Conservation (phyloP, 2,329 filamentous ascomycete species). For the Aspergillus fijiensis region DNA sequence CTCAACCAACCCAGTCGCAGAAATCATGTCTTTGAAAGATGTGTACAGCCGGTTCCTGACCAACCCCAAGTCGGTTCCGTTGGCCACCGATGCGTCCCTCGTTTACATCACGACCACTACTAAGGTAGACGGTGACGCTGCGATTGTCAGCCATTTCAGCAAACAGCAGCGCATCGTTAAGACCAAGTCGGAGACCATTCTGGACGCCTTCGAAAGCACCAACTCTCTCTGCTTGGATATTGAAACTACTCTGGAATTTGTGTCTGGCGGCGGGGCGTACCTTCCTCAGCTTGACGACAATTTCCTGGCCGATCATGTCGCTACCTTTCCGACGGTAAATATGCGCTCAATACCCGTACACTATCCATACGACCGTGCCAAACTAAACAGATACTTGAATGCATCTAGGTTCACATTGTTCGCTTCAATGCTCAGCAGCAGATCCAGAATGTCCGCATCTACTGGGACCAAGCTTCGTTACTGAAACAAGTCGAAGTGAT, state of each 20-base stretch:
- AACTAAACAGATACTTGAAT: constrained; percentile 9
- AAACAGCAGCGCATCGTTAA: constrained; percentile 71
- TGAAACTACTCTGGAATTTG: constrained; percentile 80
- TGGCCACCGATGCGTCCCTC: constrained; percentile 66
- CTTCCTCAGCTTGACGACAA: constrained; percentile 90
- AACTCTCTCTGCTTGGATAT: constrained; percentile 73
- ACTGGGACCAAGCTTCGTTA: constrained; percentile 92
- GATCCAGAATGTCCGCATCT: constrained; percentile 82
- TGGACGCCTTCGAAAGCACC: constrained; percentile 70
- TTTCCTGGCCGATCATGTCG: constrained; percentile 79
- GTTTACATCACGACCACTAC: constrained; percentile 91
- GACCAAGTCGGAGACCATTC: constrained; percentile 76
- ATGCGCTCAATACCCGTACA: constrained; percentile 40
- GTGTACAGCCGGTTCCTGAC: constrained; percentile 72
- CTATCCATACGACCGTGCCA: constrained; percentile 3
- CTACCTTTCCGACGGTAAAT: constrained; percentile 82
- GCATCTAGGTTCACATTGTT: constrained; percentile 76
- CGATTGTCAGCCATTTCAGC: constrained; percentile 80
- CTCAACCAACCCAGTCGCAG: neutral
- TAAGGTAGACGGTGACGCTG: constrained; percentile 65
- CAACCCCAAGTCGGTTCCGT: constrained; percentile 61
- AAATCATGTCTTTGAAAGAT: constrained; percentile 43
- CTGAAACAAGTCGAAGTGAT: constrained; percentile 94
- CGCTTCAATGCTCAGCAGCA: constrained; percentile 73
- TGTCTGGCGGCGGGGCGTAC: constrained; percentile 77